Percentiles rank a stretch among this genome's conserved stretches.
These are phyloP conservation scores for Aspergillus hiratsukae DNA, from an alignment of 2,329 filamentous ascomycete species.

Conservation along the genomic window DNA sequence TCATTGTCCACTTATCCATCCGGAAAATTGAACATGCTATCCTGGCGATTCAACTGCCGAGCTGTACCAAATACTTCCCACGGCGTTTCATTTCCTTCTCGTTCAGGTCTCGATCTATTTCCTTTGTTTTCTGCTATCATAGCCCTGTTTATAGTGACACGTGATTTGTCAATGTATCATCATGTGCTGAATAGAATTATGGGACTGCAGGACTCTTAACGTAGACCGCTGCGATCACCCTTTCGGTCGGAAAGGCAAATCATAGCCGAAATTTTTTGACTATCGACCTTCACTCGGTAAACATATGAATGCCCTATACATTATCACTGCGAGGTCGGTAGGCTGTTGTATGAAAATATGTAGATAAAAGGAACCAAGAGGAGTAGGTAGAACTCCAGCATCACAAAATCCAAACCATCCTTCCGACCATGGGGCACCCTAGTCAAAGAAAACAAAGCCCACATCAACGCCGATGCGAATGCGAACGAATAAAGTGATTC, in stretches of 20 bases:
- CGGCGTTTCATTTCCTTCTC: conserved; percentile 33
- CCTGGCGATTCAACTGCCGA: conserved; percentile 5
- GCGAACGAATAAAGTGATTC: not conserved
- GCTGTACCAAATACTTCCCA: conserved; percentile 22
- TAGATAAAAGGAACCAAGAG: not conserved
- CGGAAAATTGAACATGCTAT: not conserved
- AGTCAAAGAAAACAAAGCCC: not conserved
- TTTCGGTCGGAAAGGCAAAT: not conserved
- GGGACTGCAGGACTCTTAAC: not conserved
- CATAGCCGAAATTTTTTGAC: not conserved
- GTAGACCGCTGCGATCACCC: not conserved
- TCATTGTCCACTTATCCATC: not conserved
- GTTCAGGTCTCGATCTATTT: conserved; percentile 11
- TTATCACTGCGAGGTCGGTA: not conserved
- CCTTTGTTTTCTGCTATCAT: conserved; percentile 7
- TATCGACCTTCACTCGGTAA: not conserved
- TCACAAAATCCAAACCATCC: not conserved
- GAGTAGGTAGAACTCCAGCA: not conserved
- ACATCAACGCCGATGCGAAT: conserved; percentile 2
- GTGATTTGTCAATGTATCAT: conserved; percentile 10
- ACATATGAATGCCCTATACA: not conserved
- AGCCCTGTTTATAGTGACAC: conserved; percentile 28
- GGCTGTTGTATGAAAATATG: not conserved
- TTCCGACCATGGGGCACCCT: too few relatives aligned
- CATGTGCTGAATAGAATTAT: conserved; percentile 1